Evolutionary conservation across 2,329 filamentous ascomycete genomes (phyloP).

Genomic region (Xylaria sp.): DNA sequence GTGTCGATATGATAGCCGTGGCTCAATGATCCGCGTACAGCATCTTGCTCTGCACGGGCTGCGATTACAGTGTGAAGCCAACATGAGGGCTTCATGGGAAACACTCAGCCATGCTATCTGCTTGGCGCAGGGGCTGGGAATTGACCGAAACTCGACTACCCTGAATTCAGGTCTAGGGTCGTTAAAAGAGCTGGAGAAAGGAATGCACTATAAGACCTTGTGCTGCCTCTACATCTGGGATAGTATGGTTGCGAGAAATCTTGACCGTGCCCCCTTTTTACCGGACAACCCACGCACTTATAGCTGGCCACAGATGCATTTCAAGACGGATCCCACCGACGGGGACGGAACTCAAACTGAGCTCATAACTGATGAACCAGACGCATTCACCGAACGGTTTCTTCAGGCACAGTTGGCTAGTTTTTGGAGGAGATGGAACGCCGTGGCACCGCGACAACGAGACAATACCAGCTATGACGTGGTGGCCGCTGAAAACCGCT

Average conservation of each 20-base stretch:
- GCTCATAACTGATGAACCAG: background rate
- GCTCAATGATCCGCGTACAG: slow-evolving; percentile 16
- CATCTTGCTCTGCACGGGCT: slow-evolving; percentile 14
- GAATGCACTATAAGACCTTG: slow-evolving; percentile 13
- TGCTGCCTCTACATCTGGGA: slow-evolving; percentile 18
- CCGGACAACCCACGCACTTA: background rate
- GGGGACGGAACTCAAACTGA: background rate
- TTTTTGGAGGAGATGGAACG: slow-evolving; percentile 11
- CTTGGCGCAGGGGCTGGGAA: slow-evolving; percentile 11
- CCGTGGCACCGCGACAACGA: background rate
- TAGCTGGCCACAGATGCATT: slow-evolving; percentile 6
- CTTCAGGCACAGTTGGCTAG: slow-evolving; percentile 9
- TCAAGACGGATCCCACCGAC: background rate
- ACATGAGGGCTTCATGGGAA: slow-evolving; percentile 11
- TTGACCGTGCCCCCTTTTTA: slow-evolving; percentile 1
- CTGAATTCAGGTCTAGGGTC: background rate
- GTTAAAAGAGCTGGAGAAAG: slow-evolving; percentile 3
- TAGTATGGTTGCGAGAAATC: background rate
- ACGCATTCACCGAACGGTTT: slow-evolving; percentile 15
- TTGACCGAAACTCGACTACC: background rate
- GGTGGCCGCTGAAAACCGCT: slow-evolving; percentile 8
- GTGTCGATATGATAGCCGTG: background rate
- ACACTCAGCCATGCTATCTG: slow-evolving; percentile 2
- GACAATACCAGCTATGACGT: slow-evolving; percentile 6
- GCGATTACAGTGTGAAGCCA: slow-evolving; percentile 1